Conservation (phyloP, 805 yeast genomes). For the Monosporozyma siamensis region DNA sequence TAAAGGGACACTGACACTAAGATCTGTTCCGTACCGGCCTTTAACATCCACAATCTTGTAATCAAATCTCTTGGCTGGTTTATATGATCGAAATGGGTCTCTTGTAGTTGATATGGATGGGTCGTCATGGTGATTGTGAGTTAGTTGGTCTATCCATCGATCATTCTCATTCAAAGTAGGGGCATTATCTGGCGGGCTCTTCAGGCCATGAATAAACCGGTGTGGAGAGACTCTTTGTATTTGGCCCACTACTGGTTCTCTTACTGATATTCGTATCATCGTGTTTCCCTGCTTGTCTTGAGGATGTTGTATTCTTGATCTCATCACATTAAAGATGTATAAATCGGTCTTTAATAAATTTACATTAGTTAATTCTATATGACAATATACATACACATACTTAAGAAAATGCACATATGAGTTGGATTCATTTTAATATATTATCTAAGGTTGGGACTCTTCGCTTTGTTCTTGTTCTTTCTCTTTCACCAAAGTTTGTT, state of each 20-base stretch:
- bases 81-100: not conserved
- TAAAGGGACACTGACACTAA: constrained; percentile 16
- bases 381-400: too few species aligned
- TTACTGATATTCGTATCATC: not conserved
- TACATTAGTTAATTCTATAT: too few species aligned
- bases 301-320: too few species aligned
- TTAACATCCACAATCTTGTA: constrained; percentile 14
- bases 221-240: not conserved
- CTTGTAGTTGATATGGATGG: not conserved
- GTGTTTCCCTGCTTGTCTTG: too few species aligned
- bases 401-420: too few species aligned
- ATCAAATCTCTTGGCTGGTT: not conserved
- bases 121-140: not conserved
- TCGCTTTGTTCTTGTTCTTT: not conserved
- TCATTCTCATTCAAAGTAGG: constrained; percentile 37
- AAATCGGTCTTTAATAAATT: too few species aligned
- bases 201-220: constrained; percentile 2
- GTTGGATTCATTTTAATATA: too few species aligned
- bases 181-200: constrained; percentile 30
- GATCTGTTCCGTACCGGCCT: constrained; percentile 16
- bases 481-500: not conserved
- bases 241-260: not conserved
- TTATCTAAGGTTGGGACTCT: too few species aligned
- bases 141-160: constrained; percentile 31
- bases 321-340: too few species aligned